Evolutionary conservation across 352 stramenopile genomes (phyloP), one percentile per base, ranked within the genome.

Genomic region (Phytophthora pini): DNA sequence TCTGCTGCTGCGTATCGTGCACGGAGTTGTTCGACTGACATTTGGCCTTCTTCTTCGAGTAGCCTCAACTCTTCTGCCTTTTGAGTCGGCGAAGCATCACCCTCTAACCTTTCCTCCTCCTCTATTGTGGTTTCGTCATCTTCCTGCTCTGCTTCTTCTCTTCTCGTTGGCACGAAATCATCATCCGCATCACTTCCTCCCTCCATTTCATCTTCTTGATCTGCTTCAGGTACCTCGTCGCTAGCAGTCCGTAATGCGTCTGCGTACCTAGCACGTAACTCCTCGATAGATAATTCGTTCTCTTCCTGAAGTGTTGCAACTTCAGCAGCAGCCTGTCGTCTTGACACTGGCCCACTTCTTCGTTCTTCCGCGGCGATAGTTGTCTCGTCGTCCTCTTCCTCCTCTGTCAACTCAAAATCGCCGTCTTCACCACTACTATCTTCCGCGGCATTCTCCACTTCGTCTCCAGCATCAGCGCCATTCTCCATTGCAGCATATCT

Each of bases 91-190:
- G 71, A 78, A 38, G 72, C 44, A 15, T 84, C 70, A 5, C 71
- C 67, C 17, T 70, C 41, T 11, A 56, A 38, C 26, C 34, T 54
- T 63, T 98, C 94, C 36, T 98, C 90, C 36, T 80, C 86, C 50
- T 92, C 87, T 3, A 98, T 90, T 1, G 96, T 98, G 7, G 76
- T 93, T 53, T 98, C 94, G 55, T 98, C 82, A 41, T 98, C 93
- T 12, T 56, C 57, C 29, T 88, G 74, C 0, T 82, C 75, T 4
- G 65, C 67, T 32, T 84, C 74, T n/a, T 75, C 61, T 0, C 62
- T 41, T 29, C 40, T 51, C 11, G 61, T 63, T 4, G 32, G 48
- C 12, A 65, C 38, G 43, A 79, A 78, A 1, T 77, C 67, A 27
- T 9, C 55, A 22, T 76, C 60, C 8, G 29, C 44, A 36, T 13